A percentile compares a stretch with the other conserved stretches of the same genome.
These are phyloP conservation scores for Cercospora sp. DNA, from an alignment of 2,329 filamentous ascomycete genomes.

Conservation along the genomic window DNA sequence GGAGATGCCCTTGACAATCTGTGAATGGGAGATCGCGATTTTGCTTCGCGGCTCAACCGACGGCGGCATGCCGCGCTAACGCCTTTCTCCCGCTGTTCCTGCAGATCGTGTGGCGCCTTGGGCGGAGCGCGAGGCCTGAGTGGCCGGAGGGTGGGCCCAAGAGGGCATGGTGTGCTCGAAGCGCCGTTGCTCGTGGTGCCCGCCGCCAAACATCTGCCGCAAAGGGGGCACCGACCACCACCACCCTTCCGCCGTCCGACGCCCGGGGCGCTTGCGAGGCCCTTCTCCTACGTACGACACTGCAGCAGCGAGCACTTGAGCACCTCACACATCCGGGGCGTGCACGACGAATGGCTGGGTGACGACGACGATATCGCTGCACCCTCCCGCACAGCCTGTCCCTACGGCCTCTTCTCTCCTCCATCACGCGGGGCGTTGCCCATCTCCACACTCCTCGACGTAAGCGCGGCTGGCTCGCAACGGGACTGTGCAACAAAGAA, in stretches of 20 bases:
- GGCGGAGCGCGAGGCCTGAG: conserved; percentile 5
- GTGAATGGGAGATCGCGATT: conserved; percentile 4
- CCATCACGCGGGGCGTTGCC: not conserved
- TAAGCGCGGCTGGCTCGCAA: not conserved
- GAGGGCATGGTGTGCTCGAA: conserved; percentile 15
- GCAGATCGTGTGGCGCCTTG: conserved; percentile 16
- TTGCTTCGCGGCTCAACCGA: conserved; percentile 16
- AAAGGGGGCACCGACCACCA: conserved; percentile 19
- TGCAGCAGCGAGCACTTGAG: not conserved
- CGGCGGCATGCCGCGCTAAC: conserved; percentile 11
- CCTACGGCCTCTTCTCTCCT: not conserved
- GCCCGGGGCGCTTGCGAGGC: not conserved
- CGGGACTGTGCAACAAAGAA: not conserved
- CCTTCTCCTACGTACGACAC: not conserved
- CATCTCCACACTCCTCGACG: not conserved
- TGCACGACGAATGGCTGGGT: not conserved
- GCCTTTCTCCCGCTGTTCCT: conserved; percentile 18
- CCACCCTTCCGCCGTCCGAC: not conserved
- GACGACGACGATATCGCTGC: not conserved
- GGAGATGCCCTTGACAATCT: not conserved
- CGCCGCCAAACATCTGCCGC: conserved; percentile 11
- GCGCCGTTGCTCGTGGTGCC: not conserved
- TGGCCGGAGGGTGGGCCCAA: conserved; percentile 10
- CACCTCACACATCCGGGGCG: not conserved
- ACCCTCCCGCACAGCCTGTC: not conserved